These are phyloP conservation scores for Mytilinidion resinicola DNA, from an alignment of 495 filamentous ascomycete species.

Conservation along the genomic window DNA sequence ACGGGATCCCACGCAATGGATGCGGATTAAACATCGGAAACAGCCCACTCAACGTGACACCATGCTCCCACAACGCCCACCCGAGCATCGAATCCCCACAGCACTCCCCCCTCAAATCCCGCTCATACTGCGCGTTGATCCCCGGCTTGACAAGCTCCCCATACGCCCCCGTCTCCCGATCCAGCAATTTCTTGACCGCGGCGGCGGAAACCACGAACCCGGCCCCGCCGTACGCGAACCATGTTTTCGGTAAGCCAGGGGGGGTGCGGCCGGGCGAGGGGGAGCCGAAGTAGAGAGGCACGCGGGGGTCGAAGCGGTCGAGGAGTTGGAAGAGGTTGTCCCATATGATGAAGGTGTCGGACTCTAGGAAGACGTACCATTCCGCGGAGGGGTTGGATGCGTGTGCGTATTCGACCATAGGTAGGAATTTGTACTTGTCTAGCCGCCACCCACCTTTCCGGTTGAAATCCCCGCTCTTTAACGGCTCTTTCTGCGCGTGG, in stretches of 20 bases:
- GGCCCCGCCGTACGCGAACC: conserved; percentile 22
- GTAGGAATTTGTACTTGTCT: conserved; percentile 24
- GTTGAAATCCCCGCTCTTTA: conserved; percentile 15
- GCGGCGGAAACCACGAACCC: conserved; percentile 25
- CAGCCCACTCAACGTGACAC: conserved; percentile 14
- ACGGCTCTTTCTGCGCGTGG: conserved; percentile 27
- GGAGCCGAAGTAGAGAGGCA: conserved; percentile 21
- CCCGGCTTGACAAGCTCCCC: neutral
- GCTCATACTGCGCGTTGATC: conserved; percentile 15
- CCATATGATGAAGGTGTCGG: conserved; percentile 24
- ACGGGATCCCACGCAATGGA: conserved; percentile 10
- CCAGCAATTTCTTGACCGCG: conserved; percentile 15
- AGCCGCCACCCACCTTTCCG: conserved; percentile 15
- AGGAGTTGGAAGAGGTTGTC: conserved; percentile 26
- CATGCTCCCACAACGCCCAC: conserved; percentile 14
- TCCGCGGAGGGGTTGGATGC: conserved; percentile 11
- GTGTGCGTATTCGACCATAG: conserved; percentile 28
- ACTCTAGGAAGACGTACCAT: conserved; percentile 26
- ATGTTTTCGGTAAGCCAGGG: neutral
- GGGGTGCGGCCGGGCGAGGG: conserved; percentile 1
- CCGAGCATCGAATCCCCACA: conserved; percentile 22
- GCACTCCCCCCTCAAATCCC: conserved; percentile 15
- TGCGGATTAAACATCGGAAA: conserved; percentile 21
- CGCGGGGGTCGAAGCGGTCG: conserved; percentile 10
- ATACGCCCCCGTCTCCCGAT: neutral